Evolutionary conservation across 108 stramenopile genomes (phyloP), one percentile per base, ranked within the genome.

Genomic region (Cyclotella distinguenda): DNA sequence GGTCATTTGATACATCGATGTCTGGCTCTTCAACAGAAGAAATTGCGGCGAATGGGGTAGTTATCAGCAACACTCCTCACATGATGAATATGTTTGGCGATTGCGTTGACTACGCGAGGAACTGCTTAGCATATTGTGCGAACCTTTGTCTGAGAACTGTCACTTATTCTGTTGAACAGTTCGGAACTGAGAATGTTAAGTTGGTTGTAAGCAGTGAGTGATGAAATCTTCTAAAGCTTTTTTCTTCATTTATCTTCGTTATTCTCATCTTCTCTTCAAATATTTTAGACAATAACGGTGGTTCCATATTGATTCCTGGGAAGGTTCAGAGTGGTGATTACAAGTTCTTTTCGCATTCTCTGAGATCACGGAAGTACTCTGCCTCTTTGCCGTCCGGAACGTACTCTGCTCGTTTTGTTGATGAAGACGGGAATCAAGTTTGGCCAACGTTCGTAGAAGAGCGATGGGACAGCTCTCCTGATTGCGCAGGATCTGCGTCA

Each of bases 391-490:
- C 81, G 23, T 32, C 68, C 16, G 81, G 81, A 18, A 40, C 21
- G 3, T 82, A 72, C 48, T 64, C 55, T 21, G 81, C 67, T 15
- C 15, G 57, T 21, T 82, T 78, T 27, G 40, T 79, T 22, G 74
- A 74, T 60, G 42, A 43, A 44, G 22, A 63, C 21, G 74, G 73
- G 16, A 55, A 44, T 21, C n/a, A 18, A 11, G 73, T 55, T 12
- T 82, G 76, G 75, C 81, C 81, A 10, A 70, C 64, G 8, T 79
- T 40, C 25, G 74, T 61, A 3, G 68, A 77, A 59, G 81, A 82
- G 64, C 28, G 31, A 13, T 79, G 72, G 72, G 67, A 69, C 4
- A 52, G 52, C 10, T 35, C 60, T 12, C 67, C 78, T 43, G 70
- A 71, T 26, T 79, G 78, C 33, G 18, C 42, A 23, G 67, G 67